Conservation (phyloP, 192 early-diverging fungal genomes). For the Podila epigama region DNA sequence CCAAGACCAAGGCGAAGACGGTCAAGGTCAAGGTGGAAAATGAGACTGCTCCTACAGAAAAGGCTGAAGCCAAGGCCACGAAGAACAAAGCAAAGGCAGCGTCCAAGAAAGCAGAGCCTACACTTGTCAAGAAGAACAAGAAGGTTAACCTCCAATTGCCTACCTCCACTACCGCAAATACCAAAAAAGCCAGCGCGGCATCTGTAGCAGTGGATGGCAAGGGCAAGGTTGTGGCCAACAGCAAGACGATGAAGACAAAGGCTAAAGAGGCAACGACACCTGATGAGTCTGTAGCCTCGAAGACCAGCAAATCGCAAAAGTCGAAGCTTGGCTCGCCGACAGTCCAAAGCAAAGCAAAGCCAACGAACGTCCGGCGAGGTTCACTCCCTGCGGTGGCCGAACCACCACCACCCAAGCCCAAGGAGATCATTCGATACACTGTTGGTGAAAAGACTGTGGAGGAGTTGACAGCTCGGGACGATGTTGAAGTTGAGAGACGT, state of each 20-base stretch:
- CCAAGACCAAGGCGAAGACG: slow-evolving; percentile 1
- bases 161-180: background rate
- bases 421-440: slow-evolving; percentile 44
- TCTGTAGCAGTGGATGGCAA: background rate
- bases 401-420: slow-evolving; percentile 32
- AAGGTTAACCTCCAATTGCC: background rate
- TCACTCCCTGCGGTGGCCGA: slow-evolving; percentile 38
- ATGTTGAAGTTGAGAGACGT: slow-evolving; percentile 45
- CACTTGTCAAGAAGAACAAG: background rate
- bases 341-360: slow-evolving; percentile 5
- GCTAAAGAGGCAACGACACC: background rate
- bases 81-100: slow-evolving; percentile 1
- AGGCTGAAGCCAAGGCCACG: background rate
- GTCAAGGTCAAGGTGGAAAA: background rate
- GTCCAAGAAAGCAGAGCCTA: background rate
- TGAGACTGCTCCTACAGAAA: background rate
- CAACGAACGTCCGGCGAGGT: slow-evolving; percentile 6
- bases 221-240: slow-evolving; percentile 3
- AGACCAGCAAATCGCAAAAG: slow-evolving; percentile 9
- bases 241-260: background rate
- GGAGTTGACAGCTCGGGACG: slow-evolving; percentile 32
- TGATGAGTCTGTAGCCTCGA: background rate
- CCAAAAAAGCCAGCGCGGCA: background rate
- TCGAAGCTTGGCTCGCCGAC: background rate
- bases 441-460: slow-evolving; percentile 47